phyloP scores from a whole-genome alignment of 2,329 filamentous ascomycete species.

The Mycogone perniciosa region DNA sequence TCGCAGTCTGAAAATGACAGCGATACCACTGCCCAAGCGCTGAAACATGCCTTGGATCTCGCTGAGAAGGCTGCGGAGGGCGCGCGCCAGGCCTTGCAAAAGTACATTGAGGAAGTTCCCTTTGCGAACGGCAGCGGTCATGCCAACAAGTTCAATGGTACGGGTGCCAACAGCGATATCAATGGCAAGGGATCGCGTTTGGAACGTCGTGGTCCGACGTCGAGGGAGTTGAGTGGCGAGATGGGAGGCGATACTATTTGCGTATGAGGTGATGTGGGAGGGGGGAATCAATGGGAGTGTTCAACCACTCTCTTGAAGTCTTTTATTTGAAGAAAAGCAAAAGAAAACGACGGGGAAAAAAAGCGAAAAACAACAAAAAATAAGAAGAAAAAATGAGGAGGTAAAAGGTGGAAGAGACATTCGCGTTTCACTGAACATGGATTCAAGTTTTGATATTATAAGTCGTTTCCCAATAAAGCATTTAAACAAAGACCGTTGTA shows the following conservation, averaged over 20 bases:
- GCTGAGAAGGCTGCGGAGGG: constrained; percentile 43
- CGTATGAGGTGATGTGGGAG: constrained; percentile 14
- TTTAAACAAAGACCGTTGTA: neutral
- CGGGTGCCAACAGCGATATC: neutral
- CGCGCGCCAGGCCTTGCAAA: constrained; percentile 35
- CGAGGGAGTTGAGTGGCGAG: constrained; percentile 52
- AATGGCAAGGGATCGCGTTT: constrained; percentile 9
- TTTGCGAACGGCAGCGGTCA: constrained; percentile 14
- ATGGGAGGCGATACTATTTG: constrained; percentile 53
- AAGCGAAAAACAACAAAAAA: too few relatives aligned
- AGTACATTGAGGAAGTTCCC: neutral
- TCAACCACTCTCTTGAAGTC: neutral
- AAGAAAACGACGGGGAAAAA: too few relatives aligned
- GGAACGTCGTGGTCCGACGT: constrained; percentile 41
- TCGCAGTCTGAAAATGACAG: constrained; percentile 6
- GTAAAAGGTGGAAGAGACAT: too few relatives aligned
- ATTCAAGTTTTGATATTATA: constrained; percentile 7
- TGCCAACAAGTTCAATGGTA: constrained; percentile 12
- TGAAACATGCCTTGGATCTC: constrained; percentile 37
- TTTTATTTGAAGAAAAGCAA: too few relatives aligned
- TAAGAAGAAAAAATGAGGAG: too few relatives aligned
- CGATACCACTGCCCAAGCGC: constrained; percentile 37
- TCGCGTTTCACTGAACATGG: constrained; percentile 4
- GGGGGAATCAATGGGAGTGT: neutral
- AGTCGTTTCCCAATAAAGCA: neutral